These are phyloP conservation scores for Penicillium janthinellum DNA, from an alignment of 2,329 filamentous ascomycete genomes.

Conservation along the genomic window DNA sequence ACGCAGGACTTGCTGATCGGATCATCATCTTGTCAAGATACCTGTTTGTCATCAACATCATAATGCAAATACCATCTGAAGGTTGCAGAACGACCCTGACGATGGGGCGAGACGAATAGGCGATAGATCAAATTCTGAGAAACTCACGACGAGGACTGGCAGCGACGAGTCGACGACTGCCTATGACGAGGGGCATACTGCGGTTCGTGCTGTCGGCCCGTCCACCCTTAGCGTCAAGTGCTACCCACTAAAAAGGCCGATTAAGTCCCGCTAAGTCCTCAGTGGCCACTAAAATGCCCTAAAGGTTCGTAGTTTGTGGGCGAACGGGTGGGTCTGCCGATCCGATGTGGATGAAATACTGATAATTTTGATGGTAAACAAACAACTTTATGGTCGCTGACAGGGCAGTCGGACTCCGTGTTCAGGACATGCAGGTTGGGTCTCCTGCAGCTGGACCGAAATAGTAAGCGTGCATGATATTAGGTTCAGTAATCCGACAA, in stretches of 20 bases:
- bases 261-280: neutral
- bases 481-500: neutral
- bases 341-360: conserved; percentile 4
- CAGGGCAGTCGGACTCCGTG: neutral
- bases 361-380: neutral
- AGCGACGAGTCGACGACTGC: conserved; percentile 7
- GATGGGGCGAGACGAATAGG: neutral
- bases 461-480: neutral
- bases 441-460: neutral
- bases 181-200: conserved; percentile 16
- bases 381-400: neutral
- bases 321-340: conserved; percentile 29
- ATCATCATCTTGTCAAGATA: neutral
- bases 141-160: conserved; percentile 20
- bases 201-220: conserved; percentile 21
- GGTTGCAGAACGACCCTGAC: too few species aligned
- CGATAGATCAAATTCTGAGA: conserved; percentile 22
- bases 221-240: conserved; percentile 2
- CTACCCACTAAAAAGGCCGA: neutral
- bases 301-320: conserved; percentile 21
- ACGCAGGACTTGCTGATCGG: neutral
- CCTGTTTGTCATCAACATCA: neutral
- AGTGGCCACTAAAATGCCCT: conserved; percentile 2
- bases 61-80: neutral
- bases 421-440: neutral